phyloP scores from a whole-genome alignment of 495 filamentous ascomycete species.

The Podospora anserina region DNA sequence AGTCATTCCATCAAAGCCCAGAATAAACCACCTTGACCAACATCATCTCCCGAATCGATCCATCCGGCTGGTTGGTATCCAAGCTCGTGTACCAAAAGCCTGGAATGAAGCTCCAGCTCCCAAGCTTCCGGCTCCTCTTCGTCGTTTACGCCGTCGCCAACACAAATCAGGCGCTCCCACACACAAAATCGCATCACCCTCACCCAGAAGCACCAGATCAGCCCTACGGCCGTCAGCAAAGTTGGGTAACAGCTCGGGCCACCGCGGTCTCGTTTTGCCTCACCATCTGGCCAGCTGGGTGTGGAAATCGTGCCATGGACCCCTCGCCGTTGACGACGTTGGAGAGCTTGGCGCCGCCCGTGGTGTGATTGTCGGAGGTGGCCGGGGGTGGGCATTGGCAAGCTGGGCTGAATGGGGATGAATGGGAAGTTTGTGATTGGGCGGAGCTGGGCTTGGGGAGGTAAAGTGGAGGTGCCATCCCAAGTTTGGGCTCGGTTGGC shows the following conservation, averaged over 20 bases:
- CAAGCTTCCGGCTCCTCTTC: slow-evolving; percentile 2
- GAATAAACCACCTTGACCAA: background rate
- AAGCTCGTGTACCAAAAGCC: background rate
- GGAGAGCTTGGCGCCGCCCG: background rate
- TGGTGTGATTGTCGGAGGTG: slow-evolving; percentile 2
- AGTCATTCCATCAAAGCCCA: background rate
- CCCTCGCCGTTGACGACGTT: background rate
- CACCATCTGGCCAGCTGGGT: slow-evolving; percentile 5
- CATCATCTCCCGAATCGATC: background rate
- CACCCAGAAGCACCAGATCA: background rate
- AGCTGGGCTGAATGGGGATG: background rate
- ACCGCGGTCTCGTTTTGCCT: background rate
- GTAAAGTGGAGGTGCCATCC: background rate
- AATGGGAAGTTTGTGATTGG: background rate
- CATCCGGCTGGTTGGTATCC: background rate
- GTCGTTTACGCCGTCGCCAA: background rate
- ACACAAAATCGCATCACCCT: background rate
- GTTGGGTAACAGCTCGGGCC: background rate
- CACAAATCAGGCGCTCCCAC: background rate
- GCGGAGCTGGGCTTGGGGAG: background rate
- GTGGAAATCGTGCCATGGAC: background rate
- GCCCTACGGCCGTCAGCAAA: background rate
- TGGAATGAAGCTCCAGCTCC: background rate
- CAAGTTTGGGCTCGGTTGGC: background rate
- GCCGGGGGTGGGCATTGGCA: background rate